A percentile compares a stretch with the other conserved stretches of the same genome.
These are phyloP conservation scores for Corymbia citriodora DNA, from an alignment of 441 rosid genomes.

Conservation along the genomic window DNA sequence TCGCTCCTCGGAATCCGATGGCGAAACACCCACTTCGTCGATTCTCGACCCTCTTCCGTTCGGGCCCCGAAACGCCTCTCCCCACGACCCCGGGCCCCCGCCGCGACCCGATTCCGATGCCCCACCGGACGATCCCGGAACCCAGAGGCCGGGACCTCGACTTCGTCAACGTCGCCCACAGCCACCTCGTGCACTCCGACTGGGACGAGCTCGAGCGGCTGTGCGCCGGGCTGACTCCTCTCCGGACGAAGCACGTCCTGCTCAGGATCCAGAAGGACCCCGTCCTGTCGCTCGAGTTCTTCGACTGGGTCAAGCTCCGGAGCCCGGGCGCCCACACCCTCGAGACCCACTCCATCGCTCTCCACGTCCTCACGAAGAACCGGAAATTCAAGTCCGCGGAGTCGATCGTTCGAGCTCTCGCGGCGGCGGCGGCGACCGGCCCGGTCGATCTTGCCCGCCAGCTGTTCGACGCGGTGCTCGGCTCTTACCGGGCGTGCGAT, in stretches of 20 bases:
- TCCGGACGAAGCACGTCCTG: constrained; percentile 52
- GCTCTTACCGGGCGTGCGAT: constrained; percentile 62
- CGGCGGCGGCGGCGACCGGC: neutral
- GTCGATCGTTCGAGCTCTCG: constrained; percentile 32
- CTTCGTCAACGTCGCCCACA: constrained; percentile 64
- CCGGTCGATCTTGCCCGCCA: constrained; percentile 33
- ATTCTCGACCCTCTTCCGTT: constrained; percentile 23
- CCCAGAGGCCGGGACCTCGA: constrained; percentile 74
- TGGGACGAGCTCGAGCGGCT: constrained; percentile 54
- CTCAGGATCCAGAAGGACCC: constrained; percentile 51
- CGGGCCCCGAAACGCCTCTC: neutral
- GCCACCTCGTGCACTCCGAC: constrained; percentile 72
- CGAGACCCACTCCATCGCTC: constrained; percentile 45
- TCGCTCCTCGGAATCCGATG: neutral
- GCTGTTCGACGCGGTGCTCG: constrained; percentile 49
- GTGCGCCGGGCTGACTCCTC: constrained; percentile 34
- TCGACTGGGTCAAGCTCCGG: constrained; percentile 49
- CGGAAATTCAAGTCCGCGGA: constrained; percentile 66
- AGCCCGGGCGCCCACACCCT: constrained; percentile 42
- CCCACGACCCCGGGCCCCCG: constrained; percentile 1
- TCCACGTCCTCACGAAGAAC: constrained; percentile 59
- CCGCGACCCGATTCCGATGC: constrained; percentile 48
- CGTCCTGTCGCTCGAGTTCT: constrained; percentile 67
- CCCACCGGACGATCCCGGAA: constrained; percentile 52
- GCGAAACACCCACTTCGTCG: constrained; percentile 7